Evolutionary conservation across 176 grass and related monocot genomes (phyloP).

Genomic region (Triticum aestivum): DNA sequence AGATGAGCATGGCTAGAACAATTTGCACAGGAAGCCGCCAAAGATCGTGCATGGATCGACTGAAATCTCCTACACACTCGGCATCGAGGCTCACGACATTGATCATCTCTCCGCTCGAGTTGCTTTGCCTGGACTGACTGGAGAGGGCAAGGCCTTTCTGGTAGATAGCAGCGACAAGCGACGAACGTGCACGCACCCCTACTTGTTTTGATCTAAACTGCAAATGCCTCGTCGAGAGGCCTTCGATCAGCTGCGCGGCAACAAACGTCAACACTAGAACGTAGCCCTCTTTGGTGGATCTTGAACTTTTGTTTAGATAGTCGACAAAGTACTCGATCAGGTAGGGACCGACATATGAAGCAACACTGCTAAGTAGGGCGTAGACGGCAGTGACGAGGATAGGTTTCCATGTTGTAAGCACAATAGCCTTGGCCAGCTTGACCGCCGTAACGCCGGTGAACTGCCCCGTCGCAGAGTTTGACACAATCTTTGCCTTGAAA

Average conservation of each 20-base stretch:
- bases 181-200: constrained; percentile 39
- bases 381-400: constrained; percentile 52
- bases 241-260: constrained; percentile 46
- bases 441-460: constrained; percentile 28
- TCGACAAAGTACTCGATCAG: constrained; percentile 65
- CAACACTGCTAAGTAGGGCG: constrained; percentile 44
- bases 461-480: background rate
- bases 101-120: constrained; percentile 68
- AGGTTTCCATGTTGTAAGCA: constrained; percentile 45
- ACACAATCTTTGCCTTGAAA: constrained; percentile 49
- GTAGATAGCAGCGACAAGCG: constrained; percentile 62
- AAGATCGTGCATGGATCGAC: constrained; percentile 67
- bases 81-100: constrained; percentile 69
- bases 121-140: constrained; percentile 51
- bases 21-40: constrained; percentile 70
- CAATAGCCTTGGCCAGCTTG: constrained; percentile 42
- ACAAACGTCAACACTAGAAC: constrained; percentile 56
- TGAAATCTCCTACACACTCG: constrained; percentile 46
- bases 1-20: constrained; percentile 55
- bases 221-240: constrained; percentile 59
- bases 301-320: constrained; percentile 47
- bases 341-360: constrained; percentile 73
- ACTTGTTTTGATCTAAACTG: constrained; percentile 58
- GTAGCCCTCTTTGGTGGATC: constrained; percentile 47
- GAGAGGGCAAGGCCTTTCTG: constrained; percentile 63